These are phyloP conservation scores for Nicotiana otophora DNA, from an alignment of 257 asterid species.

Conservation along the genomic window DNA sequence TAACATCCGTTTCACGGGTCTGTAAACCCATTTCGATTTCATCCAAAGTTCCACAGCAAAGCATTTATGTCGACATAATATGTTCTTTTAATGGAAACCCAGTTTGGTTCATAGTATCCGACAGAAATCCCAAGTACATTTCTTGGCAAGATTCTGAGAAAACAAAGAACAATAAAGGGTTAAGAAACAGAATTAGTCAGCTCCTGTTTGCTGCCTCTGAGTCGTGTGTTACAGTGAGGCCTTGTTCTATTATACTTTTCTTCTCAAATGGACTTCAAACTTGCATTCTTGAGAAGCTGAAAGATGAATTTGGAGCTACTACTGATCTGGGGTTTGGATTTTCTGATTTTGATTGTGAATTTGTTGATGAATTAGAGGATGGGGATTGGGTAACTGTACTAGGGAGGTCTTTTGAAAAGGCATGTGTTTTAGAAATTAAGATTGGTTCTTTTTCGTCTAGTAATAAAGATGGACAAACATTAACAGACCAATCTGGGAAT, in stretches of 20 bases:
- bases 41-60: constrained; percentile 13
- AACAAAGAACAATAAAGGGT: constrained; percentile 34
- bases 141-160: constrained; percentile 33
- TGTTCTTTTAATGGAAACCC: constrained; percentile 71
- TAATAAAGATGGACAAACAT: background rate
- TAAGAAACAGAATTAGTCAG: constrained; percentile 35
- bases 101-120: constrained; percentile 85
- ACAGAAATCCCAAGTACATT: constrained; percentile 63
- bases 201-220: constrained; percentile 53
- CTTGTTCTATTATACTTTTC: constrained; percentile 58
- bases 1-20: constrained; percentile 73
- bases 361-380: constrained; percentile 40
- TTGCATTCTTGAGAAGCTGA: constrained; percentile 31
- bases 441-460: background rate
- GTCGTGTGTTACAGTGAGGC: constrained; percentile 52
- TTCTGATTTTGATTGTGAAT: constrained; percentile 24
- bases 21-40: constrained; percentile 49
- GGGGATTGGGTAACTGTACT: constrained; percentile 49
- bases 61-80: constrained; percentile 62
- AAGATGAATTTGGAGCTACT: constrained; percentile 43
- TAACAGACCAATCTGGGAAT: background rate
- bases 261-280: constrained; percentile 63
- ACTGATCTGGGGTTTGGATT: constrained; percentile 38
- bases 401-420: constrained; percentile 50
- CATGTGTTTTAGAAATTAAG: constrained; percentile 48